Evolutionary conservation across 176 grass and related monocot species (phyloP).

Genomic region (Bonia amplexicaulis): DNA sequence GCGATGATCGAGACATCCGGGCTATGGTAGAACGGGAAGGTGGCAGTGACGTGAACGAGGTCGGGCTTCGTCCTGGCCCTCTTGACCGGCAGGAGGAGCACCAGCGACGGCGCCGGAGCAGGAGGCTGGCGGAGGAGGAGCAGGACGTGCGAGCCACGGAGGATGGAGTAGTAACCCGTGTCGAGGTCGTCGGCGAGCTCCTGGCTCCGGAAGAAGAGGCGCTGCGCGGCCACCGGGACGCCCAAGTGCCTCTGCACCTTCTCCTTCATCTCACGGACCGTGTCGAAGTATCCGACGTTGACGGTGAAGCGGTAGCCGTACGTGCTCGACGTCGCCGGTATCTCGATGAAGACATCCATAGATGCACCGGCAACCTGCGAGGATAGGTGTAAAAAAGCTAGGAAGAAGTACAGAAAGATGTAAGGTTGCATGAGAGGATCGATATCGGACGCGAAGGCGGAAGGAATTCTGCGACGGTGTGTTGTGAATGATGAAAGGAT

Average conservation of each 20-base stretch:
- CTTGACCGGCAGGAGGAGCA: not conserved
- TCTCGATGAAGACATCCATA: not conserved
- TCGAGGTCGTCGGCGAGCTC: not conserved
- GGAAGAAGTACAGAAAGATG: not conserved
- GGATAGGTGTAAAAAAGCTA: not conserved
- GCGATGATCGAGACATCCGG: not conserved
- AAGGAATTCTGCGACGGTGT: not conserved
- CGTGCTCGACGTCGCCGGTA: not conserved
- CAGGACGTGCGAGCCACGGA: not conserved
- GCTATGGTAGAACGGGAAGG: not conserved
- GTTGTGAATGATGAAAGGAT: not conserved
- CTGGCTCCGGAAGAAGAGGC: not conserved
- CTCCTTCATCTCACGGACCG: not conserved
- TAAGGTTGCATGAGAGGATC: not conserved
- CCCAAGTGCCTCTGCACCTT: not conserved
- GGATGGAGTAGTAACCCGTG: not conserved
- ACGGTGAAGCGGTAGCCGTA: not conserved
- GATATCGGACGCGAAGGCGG: not conserved
- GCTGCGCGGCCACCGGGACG: not conserved
- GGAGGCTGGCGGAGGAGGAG: not conserved
- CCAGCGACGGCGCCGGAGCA: not conserved
- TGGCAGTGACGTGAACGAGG: not conserved
- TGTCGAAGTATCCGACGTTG: not conserved
- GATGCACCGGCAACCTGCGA: not conserved
- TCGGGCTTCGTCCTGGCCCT: not conserved